Percentiles rank a stretch among this genome's conserved stretches.
These are phyloP conservation scores for Rhodotorula sp. DNA, from an alignment of 1,284 basidiomycete species.

Conservation along the genomic window DNA sequence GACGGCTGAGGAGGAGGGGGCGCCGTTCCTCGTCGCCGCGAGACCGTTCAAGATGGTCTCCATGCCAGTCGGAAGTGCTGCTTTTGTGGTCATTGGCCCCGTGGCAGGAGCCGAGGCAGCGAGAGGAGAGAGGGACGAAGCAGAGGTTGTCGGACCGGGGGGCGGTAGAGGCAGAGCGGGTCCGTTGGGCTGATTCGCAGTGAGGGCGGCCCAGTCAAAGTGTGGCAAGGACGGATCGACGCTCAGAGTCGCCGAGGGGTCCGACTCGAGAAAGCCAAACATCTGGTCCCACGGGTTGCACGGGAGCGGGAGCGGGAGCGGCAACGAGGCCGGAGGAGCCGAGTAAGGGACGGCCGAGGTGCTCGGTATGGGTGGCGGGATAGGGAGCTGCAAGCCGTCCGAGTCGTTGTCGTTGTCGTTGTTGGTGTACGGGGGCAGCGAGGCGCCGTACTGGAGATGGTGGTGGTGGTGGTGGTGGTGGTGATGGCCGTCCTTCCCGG, in stretches of 20 bases:
- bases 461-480: background rate
- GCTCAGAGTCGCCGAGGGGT: background rate
- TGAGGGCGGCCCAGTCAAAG: slow-evolving; percentile 4
- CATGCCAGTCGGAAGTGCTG: background rate
- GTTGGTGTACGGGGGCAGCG: too few relatives aligned
- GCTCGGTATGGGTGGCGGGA: background rate
- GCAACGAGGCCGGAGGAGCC: background rate
- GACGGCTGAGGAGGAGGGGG: background rate
- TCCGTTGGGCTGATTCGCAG: background rate
- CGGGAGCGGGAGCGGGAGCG: background rate
- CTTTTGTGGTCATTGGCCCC: background rate
- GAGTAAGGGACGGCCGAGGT: background rate
- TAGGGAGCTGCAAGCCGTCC: background rate
- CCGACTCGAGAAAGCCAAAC: slow-evolving; percentile 4
- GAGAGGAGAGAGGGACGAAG: too few relatives aligned
- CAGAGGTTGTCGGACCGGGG: too few relatives aligned
- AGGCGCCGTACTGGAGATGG: too few relatives aligned
- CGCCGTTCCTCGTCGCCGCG: background rate
- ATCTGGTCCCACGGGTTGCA: slow-evolving; percentile 4
- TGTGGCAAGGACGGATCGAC: background rate
- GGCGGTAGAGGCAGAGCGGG: too few relatives aligned
- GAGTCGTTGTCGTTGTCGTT: background rate
- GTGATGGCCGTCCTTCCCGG: background rate
- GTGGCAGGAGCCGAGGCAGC: too few relatives aligned
- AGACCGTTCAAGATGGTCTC: slow-evolving; percentile 1